Percentiles rank a stretch among this genome's conserved stretches.
These are phyloP conservation scores for Cylindrotheca closterium DNA, from an alignment of 108 stramenopile species.

Conservation along the genomic window DNA sequence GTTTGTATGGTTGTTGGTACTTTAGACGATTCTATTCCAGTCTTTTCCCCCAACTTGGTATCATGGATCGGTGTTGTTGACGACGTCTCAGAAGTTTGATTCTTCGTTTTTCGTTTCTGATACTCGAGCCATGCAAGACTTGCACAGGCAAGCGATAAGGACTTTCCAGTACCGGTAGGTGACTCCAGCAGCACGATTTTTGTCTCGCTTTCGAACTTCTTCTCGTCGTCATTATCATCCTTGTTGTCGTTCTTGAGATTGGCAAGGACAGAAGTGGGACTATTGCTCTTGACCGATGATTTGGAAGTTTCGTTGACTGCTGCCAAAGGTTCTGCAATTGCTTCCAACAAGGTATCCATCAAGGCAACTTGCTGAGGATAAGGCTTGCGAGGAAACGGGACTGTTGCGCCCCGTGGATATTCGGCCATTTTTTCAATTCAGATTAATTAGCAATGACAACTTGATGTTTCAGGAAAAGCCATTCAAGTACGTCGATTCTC, in stretches of 20 bases:
- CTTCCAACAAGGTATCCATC: constrained; percentile 70
- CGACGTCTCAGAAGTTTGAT: too few relatives aligned
- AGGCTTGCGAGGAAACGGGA: constrained; percentile 77
- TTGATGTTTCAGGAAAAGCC: too few relatives aligned
- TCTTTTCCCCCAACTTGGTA: background rate
- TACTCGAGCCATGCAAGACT: constrained; percentile 76
- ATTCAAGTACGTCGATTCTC: too few relatives aligned
- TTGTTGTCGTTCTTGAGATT: constrained; percentile 3
- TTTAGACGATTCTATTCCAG: too few relatives aligned
- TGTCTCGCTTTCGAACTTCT: constrained; percentile 8
- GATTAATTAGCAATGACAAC: too few relatives aligned
- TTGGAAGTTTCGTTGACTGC: constrained; percentile 14
- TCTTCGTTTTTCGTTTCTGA: constrained; percentile 35
- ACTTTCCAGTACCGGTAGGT: constrained; percentile 86
- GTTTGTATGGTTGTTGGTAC: background rate
- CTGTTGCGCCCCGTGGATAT: constrained; percentile 27
- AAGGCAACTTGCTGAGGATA: constrained; percentile 75
- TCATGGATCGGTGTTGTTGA: constrained; percentile 1
- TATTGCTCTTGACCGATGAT: background rate
- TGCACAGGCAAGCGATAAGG: constrained; percentile 74
- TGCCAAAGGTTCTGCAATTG: constrained; percentile 18
- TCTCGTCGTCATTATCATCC: background rate
- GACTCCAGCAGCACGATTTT: constrained; percentile 72
- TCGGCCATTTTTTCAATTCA: background rate
- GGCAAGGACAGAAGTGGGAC: background rate